Evolutionary conservation across 1,139 yeast species (phyloP).

Genomic region (Geotrichum candidum): DNA sequence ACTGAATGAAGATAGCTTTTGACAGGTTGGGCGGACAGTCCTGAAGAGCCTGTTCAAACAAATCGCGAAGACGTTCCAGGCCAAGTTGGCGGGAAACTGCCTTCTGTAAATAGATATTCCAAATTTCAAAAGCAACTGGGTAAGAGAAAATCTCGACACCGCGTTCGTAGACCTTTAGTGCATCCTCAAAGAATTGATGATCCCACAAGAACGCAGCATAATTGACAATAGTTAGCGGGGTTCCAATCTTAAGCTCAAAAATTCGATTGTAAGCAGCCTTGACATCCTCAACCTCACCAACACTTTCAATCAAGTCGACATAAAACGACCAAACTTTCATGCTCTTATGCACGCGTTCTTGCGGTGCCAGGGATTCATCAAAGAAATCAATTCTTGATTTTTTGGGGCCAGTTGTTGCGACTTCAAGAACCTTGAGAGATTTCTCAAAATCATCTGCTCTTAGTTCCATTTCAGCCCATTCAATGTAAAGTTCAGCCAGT

Average conservation of each 20-base stretch:
- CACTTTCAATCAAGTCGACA: conserved; percentile 65
- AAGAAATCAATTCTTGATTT: conserved; percentile 35
- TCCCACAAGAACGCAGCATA: conserved; percentile 60
- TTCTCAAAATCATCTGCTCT: conserved; percentile 45
- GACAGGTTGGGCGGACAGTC: conserved; percentile 46
- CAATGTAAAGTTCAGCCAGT: conserved; percentile 58
- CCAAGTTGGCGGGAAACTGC: conserved; percentile 39
- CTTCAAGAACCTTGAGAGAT: conserved; percentile 50
- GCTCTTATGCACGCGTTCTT: conserved; percentile 55
- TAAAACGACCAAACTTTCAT: conserved; percentile 67
- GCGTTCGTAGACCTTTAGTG: conserved; percentile 61
- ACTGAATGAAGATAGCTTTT: conserved; percentile 48
- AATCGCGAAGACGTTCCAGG: conserved; percentile 62
- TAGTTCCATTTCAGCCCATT: conserved; percentile 67
- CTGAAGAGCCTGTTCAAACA: conserved; percentile 59
- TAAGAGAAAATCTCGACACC: conserved; percentile 59
- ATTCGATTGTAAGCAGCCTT: conserved; percentile 53
- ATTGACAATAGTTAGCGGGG: conserved; percentile 60
- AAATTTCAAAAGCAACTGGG: conserved; percentile 61
- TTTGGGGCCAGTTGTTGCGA: conserved; percentile 46
- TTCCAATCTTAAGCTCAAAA: conserved; percentile 59
- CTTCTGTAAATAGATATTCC: conserved; percentile 62
- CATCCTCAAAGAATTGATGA: conserved; percentile 43
- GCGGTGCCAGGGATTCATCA: conserved; percentile 49
- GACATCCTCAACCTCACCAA: conserved; percentile 41